These are phyloP conservation scores for Warburgia ugandensis DNA, from an alignment of 164 flowering plant genomes.

Conservation along the genomic window DNA sequence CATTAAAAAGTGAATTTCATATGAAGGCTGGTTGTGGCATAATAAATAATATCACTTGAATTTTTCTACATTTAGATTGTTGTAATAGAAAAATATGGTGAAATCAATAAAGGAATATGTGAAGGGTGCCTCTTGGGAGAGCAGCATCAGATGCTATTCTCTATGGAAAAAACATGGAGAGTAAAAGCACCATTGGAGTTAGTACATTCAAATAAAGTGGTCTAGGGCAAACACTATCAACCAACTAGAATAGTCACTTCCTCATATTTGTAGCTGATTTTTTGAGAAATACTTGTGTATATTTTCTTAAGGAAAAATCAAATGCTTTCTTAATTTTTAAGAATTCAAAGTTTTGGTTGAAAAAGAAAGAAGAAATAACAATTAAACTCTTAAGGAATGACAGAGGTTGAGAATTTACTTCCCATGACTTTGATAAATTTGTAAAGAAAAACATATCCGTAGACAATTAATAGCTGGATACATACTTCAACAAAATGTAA, in stretches of 20 bases:
- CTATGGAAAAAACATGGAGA: conserved; percentile 4
- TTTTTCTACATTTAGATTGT: too few relatives aligned
- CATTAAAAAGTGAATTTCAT: neutral
- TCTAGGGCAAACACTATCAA: neutral
- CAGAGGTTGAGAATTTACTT: neutral
- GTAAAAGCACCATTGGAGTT: neutral
- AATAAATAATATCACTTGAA: neutral
- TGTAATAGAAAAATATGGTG: neutral
- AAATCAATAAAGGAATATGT: neutral
- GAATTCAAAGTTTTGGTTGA: neutral
- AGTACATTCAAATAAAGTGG: conserved; percentile 1
- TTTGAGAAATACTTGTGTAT: neutral
- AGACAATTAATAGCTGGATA: conserved; percentile 5
- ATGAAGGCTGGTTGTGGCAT: conserved; percentile 5
- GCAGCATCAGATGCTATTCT: neutral
- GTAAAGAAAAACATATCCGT: conserved; percentile 6
- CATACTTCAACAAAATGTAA: neutral
- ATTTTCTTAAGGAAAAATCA: neutral
- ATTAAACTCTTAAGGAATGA: neutral
- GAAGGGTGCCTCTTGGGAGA: neutral
- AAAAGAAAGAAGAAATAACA: neutral
- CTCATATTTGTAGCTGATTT: neutral
- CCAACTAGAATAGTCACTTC: neutral
- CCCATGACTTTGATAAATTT: neutral
- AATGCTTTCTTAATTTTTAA: neutral